Conservation (phyloP, 352 stramenopile species). For the Aphanomyces stellatus region DNA sequence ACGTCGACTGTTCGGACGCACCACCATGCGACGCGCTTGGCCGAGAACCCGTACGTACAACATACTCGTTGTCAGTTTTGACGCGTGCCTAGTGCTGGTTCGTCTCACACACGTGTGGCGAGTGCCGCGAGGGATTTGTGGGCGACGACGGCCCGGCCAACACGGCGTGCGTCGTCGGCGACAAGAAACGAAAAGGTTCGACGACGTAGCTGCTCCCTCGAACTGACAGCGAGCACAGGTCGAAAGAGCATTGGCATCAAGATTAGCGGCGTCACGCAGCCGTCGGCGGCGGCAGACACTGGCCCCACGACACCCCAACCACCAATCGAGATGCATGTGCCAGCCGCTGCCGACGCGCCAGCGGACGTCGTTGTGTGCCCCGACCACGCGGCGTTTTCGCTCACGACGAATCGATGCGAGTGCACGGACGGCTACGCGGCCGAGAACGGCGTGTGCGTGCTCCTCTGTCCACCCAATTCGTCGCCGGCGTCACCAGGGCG, state of each 20-base stretch:
- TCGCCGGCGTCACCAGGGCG: background rate
- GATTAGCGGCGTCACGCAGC: constrained; percentile 15
- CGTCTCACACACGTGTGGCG: constrained; percentile 47
- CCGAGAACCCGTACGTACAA: constrained; percentile 35
- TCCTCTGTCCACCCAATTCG: constrained; percentile 13
- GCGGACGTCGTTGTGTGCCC: no score
- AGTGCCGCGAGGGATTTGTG: constrained; percentile 53
- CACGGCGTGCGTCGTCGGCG: constrained; percentile 26
- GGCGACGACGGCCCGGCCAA: constrained; percentile 32
- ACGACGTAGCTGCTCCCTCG: no score
- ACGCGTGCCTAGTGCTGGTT: constrained; percentile 34
- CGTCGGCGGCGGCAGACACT: no score
- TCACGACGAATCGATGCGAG: background rate
- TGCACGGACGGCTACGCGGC: constrained; percentile 14
- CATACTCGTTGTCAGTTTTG: background rate
- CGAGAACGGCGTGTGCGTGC: background rate
- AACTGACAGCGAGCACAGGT: no score
- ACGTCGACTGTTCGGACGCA: constrained; percentile 14
- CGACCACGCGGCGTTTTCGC: background rate
- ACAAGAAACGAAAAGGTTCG: constrained; percentile 2
- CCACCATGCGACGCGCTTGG: constrained; percentile 25
- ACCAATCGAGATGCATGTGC: background rate
- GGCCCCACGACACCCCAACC: no score
- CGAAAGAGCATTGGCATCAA: constrained; percentile 20
- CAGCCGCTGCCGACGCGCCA: background rate